Evolutionary conservation across 768 basidiomycete species (phyloP).

Genomic region (Harrya chromipes): DNA sequence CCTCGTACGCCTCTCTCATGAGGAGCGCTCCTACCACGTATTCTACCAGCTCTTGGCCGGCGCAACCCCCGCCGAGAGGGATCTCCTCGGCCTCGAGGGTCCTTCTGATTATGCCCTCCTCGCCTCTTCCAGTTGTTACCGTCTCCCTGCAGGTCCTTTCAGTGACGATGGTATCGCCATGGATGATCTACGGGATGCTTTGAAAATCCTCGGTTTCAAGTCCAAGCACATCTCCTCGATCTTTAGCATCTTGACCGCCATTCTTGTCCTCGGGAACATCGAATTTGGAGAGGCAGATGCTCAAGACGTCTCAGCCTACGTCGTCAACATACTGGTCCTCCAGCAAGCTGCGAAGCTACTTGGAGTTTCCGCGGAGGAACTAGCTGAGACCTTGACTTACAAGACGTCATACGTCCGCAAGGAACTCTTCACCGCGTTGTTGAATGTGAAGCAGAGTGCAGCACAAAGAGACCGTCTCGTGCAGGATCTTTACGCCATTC

Average conservation of each 20-base stretch:
- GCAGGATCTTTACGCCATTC: slow-evolving; percentile 58
- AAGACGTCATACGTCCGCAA: slow-evolving; percentile 57
- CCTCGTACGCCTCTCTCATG: slow-evolving; percentile 48
- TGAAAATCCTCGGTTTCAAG: slow-evolving; percentile 61
- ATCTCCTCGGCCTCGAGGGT: slow-evolving; percentile 51
- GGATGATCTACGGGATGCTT: slow-evolving; percentile 54
- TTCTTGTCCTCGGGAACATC: slow-evolving; percentile 57
- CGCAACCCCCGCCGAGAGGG: slow-evolving; percentile 52
- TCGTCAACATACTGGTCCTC: slow-evolving; percentile 45
- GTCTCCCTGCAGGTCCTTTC: slow-evolving; percentile 60
- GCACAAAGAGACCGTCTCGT: slow-evolving; percentile 53
- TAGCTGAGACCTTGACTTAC: slow-evolving; percentile 52
- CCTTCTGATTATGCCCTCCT: slow-evolving; percentile 57
- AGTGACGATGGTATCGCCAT: slow-evolving; percentile 58
- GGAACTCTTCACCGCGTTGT: slow-evolving; percentile 55
- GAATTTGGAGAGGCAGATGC: slow-evolving; percentile 55
- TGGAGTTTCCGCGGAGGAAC: slow-evolving; percentile 51
- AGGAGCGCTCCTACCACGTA: slow-evolving; percentile 63
- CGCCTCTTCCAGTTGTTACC: slow-evolving; percentile 58
- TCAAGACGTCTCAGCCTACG: slow-evolving; percentile 50
- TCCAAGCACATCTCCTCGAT: slow-evolving; percentile 54
- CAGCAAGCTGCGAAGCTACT: slow-evolving; percentile 49
- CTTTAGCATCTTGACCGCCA: slow-evolving; percentile 49
- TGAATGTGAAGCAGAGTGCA: slow-evolving; percentile 49
- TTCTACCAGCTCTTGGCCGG: slow-evolving; percentile 67